These are phyloP conservation scores for Orobanche coerulescens DNA, from an alignment of 257 asterid genomes.

Conservation along the genomic window DNA sequence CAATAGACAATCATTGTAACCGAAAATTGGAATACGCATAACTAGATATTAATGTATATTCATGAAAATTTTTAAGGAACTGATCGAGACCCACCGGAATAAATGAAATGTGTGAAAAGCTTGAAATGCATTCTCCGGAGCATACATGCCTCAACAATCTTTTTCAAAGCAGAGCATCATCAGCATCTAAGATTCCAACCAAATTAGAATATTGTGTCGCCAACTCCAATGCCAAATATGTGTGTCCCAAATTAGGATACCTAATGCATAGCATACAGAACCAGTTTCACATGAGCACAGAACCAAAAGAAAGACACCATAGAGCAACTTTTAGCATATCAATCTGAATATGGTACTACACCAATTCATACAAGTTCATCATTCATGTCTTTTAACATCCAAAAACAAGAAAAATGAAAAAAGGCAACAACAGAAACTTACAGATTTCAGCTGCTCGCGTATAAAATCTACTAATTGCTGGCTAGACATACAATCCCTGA, in stretches of 20 bases:
- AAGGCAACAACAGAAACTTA: constrained; percentile 32
- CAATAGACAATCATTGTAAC: too few species aligned
- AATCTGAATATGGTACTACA: background rate
- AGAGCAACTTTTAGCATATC: background rate
- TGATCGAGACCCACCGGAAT: too few species aligned
- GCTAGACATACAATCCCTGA: constrained; percentile 98
- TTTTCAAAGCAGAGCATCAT: too few species aligned
- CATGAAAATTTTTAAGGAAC: too few species aligned
- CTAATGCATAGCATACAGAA: background rate
- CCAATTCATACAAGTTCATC: background rate
- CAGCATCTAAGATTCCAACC: too few species aligned
- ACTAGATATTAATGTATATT: too few species aligned
- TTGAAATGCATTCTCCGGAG: too few species aligned
- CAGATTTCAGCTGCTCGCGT: constrained; percentile 75
- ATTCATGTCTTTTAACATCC: background rate
- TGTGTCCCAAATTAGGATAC: background rate
- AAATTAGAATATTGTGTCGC: too few species aligned
- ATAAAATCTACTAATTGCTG: constrained; percentile 87
- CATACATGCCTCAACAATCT: too few species aligned
- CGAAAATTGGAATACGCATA: too few species aligned
- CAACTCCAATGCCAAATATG: too few species aligned
- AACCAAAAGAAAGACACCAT: background rate
- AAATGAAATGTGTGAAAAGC: too few species aligned
- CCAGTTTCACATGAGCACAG: background rate
- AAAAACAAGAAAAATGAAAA: background rate